Conservation (phyloP, 2,329 filamentous ascomycete genomes). For the Aureobasidium sp. region DNA sequence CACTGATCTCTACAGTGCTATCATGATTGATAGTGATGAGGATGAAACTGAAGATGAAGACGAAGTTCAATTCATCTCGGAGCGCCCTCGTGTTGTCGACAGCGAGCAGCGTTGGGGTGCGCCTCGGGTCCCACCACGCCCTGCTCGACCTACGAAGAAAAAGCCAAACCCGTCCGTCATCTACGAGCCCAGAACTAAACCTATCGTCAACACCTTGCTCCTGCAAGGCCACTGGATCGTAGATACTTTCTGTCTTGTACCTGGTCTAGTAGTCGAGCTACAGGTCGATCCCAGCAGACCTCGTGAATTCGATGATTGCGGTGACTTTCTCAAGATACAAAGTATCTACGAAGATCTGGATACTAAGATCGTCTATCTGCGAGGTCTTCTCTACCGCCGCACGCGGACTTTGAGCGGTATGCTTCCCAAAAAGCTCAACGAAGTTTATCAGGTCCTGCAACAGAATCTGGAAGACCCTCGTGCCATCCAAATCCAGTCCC, state of each 20-base stretch:
- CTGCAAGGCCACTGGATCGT: background rate
- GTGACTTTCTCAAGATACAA: conserved; percentile 33
- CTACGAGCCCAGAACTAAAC: background rate
- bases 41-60: conserved; percentile 15
- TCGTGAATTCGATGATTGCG: background rate
- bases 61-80: background rate
- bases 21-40: conserved; percentile 2
- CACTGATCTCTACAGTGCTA: background rate
- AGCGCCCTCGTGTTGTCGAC: background rate
- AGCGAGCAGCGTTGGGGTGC: background rate
- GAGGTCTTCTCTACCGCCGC: conserved; percentile 30
- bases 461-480: conserved; percentile 20
- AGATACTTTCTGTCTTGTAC: background rate
- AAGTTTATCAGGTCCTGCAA: conserved; percentile 36
- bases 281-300: conserved; percentile 19
- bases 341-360: conserved; percentile 25
- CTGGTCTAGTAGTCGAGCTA: conserved; percentile 27
- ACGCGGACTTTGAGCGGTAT: conserved; percentile 26
- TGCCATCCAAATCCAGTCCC: background rate
- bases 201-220: background rate
- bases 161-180: background rate
- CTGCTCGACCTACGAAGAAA: background rate
- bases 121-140: background rate
- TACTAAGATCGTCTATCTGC: conserved; percentile 23
- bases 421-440: conserved; percentile 33